Percentiles rank a stretch among this genome's conserved stretches.
Conservation (phyloP, 352 stramenopile genomes). For the Phytopythium cucurbitacearum region DNA sequence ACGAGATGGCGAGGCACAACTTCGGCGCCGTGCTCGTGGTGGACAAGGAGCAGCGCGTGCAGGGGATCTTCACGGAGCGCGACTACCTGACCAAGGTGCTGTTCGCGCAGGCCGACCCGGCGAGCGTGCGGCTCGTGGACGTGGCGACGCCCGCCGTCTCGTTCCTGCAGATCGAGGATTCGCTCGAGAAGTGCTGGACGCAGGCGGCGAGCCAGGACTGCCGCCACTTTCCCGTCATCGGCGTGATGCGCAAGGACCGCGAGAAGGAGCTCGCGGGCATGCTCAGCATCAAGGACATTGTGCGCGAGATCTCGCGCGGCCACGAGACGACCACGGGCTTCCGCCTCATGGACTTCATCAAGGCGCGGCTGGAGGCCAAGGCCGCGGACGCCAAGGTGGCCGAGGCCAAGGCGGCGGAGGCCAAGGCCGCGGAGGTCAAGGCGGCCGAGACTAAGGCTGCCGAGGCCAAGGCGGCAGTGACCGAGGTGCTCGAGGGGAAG, state of each 20-base stretch:
- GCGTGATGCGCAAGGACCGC: conserved; percentile 63
- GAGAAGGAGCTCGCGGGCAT: conserved; percentile 81
- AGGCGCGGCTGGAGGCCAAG: conserved; percentile 33
- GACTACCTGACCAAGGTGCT: conserved; percentile 83
- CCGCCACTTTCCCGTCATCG: conserved; percentile 81
- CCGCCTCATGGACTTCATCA: conserved; percentile 84
- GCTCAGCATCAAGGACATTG: conserved; percentile 84
- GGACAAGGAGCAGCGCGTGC: conserved; percentile 78
- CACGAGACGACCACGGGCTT: conserved; percentile 68
- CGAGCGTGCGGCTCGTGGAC: conserved; percentile 47
- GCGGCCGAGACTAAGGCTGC: conserved; percentile 11
- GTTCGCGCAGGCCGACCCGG: conserved; percentile 62
- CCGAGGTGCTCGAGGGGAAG: conserved; percentile 2
- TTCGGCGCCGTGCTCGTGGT: conserved; percentile 82
- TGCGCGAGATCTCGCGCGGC: conserved; percentile 81
- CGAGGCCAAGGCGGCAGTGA: conserved; percentile 12
- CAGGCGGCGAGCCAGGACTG: conserved; percentile 61
- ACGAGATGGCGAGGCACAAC: conserved; percentile 72
- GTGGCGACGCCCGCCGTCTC: conserved; percentile 50
- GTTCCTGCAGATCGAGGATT: conserved; percentile 71
- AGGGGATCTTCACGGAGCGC: conserved; percentile 83
- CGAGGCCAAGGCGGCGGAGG: conserved; percentile 26
- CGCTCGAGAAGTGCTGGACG: conserved; percentile 77
- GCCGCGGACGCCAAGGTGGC: conserved; percentile 53
- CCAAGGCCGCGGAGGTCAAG: conserved; percentile 14